Evolutionary conservation across 345 rosid genomes (phyloP).

Genomic region (Eucalyptus marginata): DNA sequence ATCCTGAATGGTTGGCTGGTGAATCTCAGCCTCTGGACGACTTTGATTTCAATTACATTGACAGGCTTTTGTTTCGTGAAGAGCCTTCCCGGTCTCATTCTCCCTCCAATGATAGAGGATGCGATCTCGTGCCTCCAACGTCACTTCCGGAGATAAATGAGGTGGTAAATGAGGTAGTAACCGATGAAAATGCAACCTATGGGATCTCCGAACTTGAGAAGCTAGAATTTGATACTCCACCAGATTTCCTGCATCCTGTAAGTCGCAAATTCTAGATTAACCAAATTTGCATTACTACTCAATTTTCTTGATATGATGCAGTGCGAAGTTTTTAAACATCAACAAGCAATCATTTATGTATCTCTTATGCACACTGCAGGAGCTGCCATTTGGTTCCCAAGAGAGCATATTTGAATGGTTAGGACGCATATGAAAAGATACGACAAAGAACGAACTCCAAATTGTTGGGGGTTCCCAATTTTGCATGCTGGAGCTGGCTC

Average conservation of each 20-base stretch:
- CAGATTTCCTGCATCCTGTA: slow-evolving; percentile 54
- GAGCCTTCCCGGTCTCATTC: slow-evolving; percentile 32
- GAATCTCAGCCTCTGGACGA: slow-evolving; percentile 57
- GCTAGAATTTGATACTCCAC: slow-evolving; percentile 68
- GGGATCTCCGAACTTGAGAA: slow-evolving; percentile 59
- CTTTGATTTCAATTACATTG: slow-evolving; percentile 15
- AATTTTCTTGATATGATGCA: neutral
- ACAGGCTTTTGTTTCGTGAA: slow-evolving; percentile 37
- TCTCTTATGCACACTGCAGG: slow-evolving; percentile 9
- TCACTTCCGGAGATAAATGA: neutral
- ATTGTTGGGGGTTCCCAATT: neutral
- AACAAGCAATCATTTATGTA: neutral
- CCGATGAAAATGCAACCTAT: neutral
- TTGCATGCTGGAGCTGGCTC: neutral
- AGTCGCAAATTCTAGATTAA: slow-evolving; percentile 1
- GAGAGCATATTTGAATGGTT: slow-evolving; percentile 64
- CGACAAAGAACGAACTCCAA: neutral
- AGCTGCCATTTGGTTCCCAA: slow-evolving; percentile 58
- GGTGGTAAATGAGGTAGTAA: neutral
- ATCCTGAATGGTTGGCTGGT: slow-evolving; percentile 37
- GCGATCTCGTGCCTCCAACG: slow-evolving; percentile 4
- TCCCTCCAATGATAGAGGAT: slow-evolving; percentile 4
- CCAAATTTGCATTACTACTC: neutral
- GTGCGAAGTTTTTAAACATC: neutral
- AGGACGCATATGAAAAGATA: slow-evolving; percentile 34